These are phyloP conservation scores for Colletotrichum lupini DNA, from an alignment of 2,329 filamentous ascomycete species.

Conservation along the genomic window DNA sequence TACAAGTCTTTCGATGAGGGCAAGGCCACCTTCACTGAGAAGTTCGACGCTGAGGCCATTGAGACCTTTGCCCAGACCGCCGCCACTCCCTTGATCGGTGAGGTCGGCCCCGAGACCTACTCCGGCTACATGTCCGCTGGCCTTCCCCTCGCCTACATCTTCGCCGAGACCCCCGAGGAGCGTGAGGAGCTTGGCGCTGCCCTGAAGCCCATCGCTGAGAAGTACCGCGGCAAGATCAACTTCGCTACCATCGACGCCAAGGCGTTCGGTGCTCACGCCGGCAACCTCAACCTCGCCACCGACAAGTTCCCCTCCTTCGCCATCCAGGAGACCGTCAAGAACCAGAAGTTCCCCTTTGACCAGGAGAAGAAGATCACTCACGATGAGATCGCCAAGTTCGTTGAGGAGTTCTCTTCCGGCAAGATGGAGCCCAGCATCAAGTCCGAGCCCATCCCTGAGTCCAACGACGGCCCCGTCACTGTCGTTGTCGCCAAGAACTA, in stretches of 20 bases:
- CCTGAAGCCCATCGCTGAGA: conserved; percentile 88
- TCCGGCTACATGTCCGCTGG: conserved; percentile 88
- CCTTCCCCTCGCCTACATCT: conserved; percentile 96
- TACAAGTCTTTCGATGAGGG: conserved; percentile 99
- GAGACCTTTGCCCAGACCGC: conserved; percentile 85
- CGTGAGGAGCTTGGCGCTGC: conserved; percentile 80
- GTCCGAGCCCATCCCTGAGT: conserved; percentile 96
- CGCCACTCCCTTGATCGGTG: conserved; percentile 90
- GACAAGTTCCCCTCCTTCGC: conserved; percentile 97
- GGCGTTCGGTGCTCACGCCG: conserved; percentile 92
- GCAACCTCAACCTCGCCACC: conserved; percentile 96
- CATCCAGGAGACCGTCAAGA: conserved; percentile 95
- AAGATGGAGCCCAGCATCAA: conserved; percentile 97
- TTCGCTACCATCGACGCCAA: conserved; percentile 98
- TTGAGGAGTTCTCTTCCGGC: conserved; percentile 85
- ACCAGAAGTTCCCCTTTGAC: conserved; percentile 96
- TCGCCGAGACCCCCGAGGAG: conserved; percentile 92
- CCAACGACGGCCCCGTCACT: conserved; percentile 87
- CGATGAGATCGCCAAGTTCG: conserved; percentile 80
- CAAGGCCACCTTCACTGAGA: conserved; percentile 84
- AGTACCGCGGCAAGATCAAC: conserved; percentile 95
- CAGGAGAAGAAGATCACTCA: conserved; percentile 82
- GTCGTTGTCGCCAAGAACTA: conserved; percentile 95
- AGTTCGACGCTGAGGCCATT: conserved; percentile 85
- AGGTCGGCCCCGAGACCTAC: conserved; percentile 98